Base-by-base conservation (phyloP, 2,329 filamentous ascomycete species). In the Pyricularia sp. region DNA sequence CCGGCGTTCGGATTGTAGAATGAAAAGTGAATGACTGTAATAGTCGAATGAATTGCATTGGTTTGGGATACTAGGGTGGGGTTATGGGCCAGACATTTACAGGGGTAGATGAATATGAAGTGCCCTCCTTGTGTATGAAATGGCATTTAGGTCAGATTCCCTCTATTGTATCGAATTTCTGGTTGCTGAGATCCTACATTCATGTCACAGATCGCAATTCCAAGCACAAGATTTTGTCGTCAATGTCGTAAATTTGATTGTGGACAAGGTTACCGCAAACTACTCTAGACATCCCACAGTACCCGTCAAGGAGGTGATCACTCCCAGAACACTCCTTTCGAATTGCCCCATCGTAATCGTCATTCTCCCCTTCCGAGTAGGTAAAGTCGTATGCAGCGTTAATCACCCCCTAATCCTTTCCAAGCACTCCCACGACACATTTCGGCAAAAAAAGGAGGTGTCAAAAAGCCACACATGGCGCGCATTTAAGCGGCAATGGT, bases 401-500 rank as follows among this genome's bases (percentile, higher is more conserved):
- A 1, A 57, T 57, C 22, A 10, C 13, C 53, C 53, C 22, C 53
- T 4, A n/a, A 16, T 26, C 53, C 24, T 9, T 26, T 26, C 26
- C 53, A 57, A 57, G 22, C 53, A 26, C 3, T 1, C 10, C 4
- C 53, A n/a, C n/a, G 53, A 57, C 53, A 57, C 4, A 28, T 26
- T 40, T 10, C 22, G 22, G 26, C 10, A 57, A 12, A 24, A 26
- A 24, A 57, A 3, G 10, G 22, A 3, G 24, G 22, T 26, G 31
- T 33, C 9, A 4, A 19, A 19, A 57, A 33, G 28, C n/a, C 60
- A 31, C 60, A 16, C 60, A 22, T 10, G 10, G 2, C 10, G 12
- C 35, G 35, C 62, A 7, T 35, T 33, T 64, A 64, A 24, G 62
- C 62, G 30, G 62, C 62, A 33, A 64, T 64, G 62, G 62, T 64